Base-by-base conservation (phyloP, 208 protist genomes). In the Angomonas deanei region DNA sequence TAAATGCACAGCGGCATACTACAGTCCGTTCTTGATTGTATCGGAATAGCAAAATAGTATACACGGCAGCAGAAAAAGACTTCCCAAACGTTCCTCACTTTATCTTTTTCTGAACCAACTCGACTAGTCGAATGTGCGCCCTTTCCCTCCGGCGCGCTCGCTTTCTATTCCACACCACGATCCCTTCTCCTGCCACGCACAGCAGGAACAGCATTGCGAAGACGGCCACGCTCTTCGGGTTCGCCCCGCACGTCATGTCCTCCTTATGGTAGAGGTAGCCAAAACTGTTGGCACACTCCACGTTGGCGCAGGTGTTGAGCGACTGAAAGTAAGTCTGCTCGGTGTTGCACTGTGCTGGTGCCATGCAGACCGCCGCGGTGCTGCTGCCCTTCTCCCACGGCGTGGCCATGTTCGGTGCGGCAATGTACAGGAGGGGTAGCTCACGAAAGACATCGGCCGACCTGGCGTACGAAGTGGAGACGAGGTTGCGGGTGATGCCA, bases 281-380 rank as follows among this genome's bases (percentile, higher is more conserved):
- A 13, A 89, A 61, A 3, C 80, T 24, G 19, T 26, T 36, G 0
- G 48, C 46, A 47, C 82, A 89, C 2, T 70, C 32, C 46, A 70
- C 61, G 0, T 39, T 60, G 5, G 61, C 80, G 27, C 86, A 89
- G 6, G 39, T 67, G 21, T 92, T 89, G 1, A 92, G 31, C 11
- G 76, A 76, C 13, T 50, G 42, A 34, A 78, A 83, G 32, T 70
- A 82, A 0, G 39, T 53, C 36, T 83, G 60, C 11, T 66, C 56
- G 8, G 60, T 46, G 21, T 28, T 42, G 36, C 66, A 60, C 50
- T 54, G 48, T 4, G 47, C 48, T 13, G 54, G 48, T 0, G 58
- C 8, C 31, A 33, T 39, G 50, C 34, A 36, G 28, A 21, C 15
- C 0, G 23, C 36, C 2, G 61, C 24, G 19, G 61, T 58, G 21